Conservation (phyloP, 495 filamentous ascomycete genomes). For the Letharia lupina region DNA sequence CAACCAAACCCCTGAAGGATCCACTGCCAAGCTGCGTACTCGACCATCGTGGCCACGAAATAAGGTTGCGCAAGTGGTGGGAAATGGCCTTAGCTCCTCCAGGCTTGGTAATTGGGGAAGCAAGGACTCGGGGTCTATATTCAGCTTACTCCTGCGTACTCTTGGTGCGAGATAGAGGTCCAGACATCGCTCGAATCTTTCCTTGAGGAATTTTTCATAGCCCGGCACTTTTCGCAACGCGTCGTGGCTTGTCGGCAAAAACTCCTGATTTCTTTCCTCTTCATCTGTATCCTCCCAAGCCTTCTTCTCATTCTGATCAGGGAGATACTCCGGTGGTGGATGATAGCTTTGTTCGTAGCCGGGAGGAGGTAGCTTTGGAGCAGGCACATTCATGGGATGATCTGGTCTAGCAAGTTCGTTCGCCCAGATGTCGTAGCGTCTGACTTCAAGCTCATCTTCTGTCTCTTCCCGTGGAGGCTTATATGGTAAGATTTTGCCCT, state of each 20-base stretch:
- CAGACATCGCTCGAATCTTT: constrained; percentile 90
- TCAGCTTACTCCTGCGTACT: constrained; percentile 84
- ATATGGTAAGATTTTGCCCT: constrained; percentile 90
- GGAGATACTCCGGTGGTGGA: constrained; percentile 91
- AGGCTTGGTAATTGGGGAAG: constrained; percentile 93
- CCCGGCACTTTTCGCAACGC: constrained; percentile 85
- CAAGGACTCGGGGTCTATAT: constrained; percentile 90
- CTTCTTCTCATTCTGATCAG: constrained; percentile 72
- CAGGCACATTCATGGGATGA: constrained; percentile 91
- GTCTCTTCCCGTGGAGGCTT: constrained; percentile 69
- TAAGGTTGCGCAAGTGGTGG: constrained; percentile 72
- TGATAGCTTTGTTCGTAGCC: constrained; percentile 94
- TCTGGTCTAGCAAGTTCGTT: constrained; percentile 76
- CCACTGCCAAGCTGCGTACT: constrained; percentile 71
- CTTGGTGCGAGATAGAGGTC: constrained; percentile 93
- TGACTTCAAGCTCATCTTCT: constrained; percentile 58
- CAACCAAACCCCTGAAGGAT: constrained; percentile 67
- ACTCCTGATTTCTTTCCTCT: constrained; percentile 86
- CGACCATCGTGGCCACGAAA: constrained; percentile 84
- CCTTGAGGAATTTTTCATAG: constrained; percentile 85
- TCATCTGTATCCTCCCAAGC: constrained; percentile 83
- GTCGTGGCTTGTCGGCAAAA: constrained; percentile 69
- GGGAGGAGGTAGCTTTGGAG: constrained; percentile 87
- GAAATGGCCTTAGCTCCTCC: constrained; percentile 88
- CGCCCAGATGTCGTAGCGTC: constrained; percentile 89